phyloP scores from a whole-genome alignment of 2,329 filamentous ascomycete genomes.

The Madurella fahalii region DNA sequence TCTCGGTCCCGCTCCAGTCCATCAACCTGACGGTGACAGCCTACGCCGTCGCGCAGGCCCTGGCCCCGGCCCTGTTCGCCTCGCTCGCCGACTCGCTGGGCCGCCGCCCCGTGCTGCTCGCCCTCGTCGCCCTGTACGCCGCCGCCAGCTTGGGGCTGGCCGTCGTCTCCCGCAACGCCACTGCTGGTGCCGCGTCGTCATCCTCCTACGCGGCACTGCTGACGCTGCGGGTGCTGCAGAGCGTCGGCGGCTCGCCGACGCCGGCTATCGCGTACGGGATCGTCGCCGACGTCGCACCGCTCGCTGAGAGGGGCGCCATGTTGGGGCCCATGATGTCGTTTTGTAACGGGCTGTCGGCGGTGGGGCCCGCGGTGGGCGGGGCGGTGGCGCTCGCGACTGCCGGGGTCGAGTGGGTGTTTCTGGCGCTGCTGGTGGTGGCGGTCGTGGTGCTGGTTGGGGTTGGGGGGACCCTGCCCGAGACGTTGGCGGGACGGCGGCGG shows the following conservation, averaged over 20 bases:
- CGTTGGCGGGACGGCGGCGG: slow-evolving; percentile 27
- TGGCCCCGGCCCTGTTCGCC: slow-evolving; percentile 54
- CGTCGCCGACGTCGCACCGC: slow-evolving; percentile 62
- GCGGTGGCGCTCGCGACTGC: slow-evolving; percentile 27
- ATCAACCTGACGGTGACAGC: slow-evolving; percentile 47
- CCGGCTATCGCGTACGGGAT: slow-evolving; percentile 63
- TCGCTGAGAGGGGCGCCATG: slow-evolving; percentile 62
- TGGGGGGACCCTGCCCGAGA: slow-evolving; percentile 51
- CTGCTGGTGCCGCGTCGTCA: too few species aligned
- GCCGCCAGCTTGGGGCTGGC: slow-evolving; percentile 51
- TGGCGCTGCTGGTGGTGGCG: slow-evolving; percentile 54
- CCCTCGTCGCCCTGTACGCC: slow-evolving; percentile 51
- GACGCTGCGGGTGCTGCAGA: slow-evolving; percentile 54
- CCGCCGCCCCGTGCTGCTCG: slow-evolving; percentile 52
- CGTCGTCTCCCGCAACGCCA: slow-evolving; percentile 28
- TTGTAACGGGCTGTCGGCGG: slow-evolving; percentile 40
- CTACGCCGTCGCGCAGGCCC: slow-evolving; percentile 56
- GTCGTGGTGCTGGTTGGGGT: slow-evolving; percentile 40
- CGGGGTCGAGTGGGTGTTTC: slow-evolving; percentile 59
- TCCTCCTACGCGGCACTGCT: slow-evolving; percentile 46
- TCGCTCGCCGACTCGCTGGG: slow-evolving; percentile 52
- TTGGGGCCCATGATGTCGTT: slow-evolving; percentile 58
- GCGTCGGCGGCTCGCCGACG: slow-evolving; percentile 57
- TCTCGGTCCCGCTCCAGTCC: slow-evolving; percentile 28
- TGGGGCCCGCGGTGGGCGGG: slow-evolving; percentile 16